Percentiles rank a stretch among this genome's conserved stretches.
Conservation (phyloP, 2,329 filamentous ascomycete species). For the Claviceps monticola region DNA sequence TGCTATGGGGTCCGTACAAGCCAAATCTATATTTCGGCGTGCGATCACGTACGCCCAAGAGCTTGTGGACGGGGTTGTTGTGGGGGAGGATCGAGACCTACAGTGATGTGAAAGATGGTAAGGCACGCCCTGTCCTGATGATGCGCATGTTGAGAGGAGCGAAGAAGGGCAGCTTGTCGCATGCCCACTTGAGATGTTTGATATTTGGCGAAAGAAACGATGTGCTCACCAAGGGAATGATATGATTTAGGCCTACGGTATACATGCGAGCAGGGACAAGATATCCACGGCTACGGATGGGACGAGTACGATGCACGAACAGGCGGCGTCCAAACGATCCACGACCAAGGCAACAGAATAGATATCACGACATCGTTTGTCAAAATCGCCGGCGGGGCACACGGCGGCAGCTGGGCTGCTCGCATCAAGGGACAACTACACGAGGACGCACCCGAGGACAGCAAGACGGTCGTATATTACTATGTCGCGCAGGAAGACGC, state of each 20-base stretch:
- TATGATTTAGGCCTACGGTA: conserved; percentile 61
- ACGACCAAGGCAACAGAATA: conserved; percentile 75
- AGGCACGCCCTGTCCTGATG: neutral
- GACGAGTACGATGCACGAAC: conserved; percentile 86
- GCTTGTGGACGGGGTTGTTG: conserved; percentile 68
- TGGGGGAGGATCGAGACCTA: conserved; percentile 82
- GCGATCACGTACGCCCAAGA: conserved; percentile 66
- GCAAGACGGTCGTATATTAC: conserved; percentile 69
- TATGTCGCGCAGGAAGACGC: conserved; percentile 73
- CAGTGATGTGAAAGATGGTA: conserved; percentile 59
- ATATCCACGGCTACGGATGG: conserved; percentile 94
- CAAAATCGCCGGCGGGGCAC: conserved; percentile 71
- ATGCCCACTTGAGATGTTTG: neutral
- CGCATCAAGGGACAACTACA: conserved; percentile 72
- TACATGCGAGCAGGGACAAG: conserved; percentile 90
- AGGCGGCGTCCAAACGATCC: conserved; percentile 80
- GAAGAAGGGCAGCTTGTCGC: too few relatives aligned
- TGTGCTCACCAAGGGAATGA: neutral
- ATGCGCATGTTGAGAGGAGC: neutral
- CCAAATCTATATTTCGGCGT: conserved; percentile 92
- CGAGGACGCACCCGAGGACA: conserved; percentile 48
- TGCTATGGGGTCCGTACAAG: conserved; percentile 92
- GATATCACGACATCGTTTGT: conserved; percentile 90
- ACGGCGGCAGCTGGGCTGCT: conserved; percentile 87
- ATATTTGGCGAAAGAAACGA: neutral